phyloP scores from a whole-genome alignment of 2,329 filamentous ascomycete genomes.

The Epichloe coenophiala region DNA sequence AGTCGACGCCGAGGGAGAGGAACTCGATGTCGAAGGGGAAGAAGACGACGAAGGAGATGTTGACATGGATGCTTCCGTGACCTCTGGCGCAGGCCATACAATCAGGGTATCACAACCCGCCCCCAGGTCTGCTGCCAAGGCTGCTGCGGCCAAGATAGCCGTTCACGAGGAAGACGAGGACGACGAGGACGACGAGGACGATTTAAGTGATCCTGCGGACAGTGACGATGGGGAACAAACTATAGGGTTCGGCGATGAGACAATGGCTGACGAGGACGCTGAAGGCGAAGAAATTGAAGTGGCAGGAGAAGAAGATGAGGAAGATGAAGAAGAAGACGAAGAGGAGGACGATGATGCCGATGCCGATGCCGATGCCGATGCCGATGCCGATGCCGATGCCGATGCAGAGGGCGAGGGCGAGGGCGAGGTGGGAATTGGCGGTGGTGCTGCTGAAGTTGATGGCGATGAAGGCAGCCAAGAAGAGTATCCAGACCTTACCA shows the following conservation, averaged over 20 bases:
- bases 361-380: conserved; percentile 10
- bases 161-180: conserved; percentile 32
- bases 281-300: conserved; percentile 32
- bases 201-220: conserved; percentile 39
- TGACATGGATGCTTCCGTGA: conserved; percentile 27
- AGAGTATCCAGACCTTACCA: conserved; percentile 40
- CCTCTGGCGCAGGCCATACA: conserved; percentile 19
- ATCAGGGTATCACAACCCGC: conserved; percentile 36
- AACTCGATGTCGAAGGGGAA: conserved; percentile 24
- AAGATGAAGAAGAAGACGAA: conserved; percentile 26
- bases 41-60: conserved; percentile 24
- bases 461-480: conserved; percentile 34
- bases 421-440: conserved; percentile 24
- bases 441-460: conserved; percentile 23
- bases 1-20: conserved; percentile 25
- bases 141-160: conserved; percentile 19
- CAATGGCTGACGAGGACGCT: conserved; percentile 33
- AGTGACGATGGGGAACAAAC: conserved; percentile 30
- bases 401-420: conserved; percentile 12
- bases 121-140: conserved; percentile 21
- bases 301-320: conserved; percentile 28
- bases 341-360: conserved; percentile 21
- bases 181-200: conserved; percentile 34
- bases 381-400: conserved; percentile 23
- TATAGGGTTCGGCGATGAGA: conserved; percentile 29